Evolutionary conservation across 75 land plant genomes (phyloP), one percentile per base, ranked within the genome.

Genomic region (Sequoia sempervirens): DNA sequence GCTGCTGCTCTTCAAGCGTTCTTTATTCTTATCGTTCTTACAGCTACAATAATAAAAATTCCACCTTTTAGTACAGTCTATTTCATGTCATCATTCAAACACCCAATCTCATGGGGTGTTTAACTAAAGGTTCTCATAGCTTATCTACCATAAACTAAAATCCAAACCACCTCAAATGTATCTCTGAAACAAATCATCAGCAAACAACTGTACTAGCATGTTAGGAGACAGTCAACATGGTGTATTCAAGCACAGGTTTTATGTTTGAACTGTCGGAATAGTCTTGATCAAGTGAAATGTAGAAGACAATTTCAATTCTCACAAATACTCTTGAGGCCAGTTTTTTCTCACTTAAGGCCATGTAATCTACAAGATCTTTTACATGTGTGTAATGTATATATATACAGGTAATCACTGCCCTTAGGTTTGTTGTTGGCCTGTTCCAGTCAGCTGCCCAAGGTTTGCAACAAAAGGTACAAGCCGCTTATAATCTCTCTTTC

Each of bases 401-500:
- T 68, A 30, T 69, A 69, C 36, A 70, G 36, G 36, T 38, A 43
- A 82, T 82, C 79, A 70, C n/a, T 82, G 17, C 32, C 82, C 32
- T 66, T 82, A 40, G 32, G 46, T 45, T 83, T 76, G 43, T 83
- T 75, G 81, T 41, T 76, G 32, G n/a, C 50, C 46, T 36, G 76
- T 74, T 50, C 47, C 54, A 53, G 54, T 86, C 37, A 85, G 84
- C 64, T 87, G 85, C 43, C 92, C 90, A 34, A 86, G 91, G 76
- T 74, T 93, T 66, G 91, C 84, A 40, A 96, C 99, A 87, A 98
- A 98, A 64, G 99, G 99, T 18, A 98, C 99, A 54, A 96, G 88
- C 52, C 95, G 88, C 84, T 86, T 92, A 84, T 98, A 93, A 82
- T 96, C 99, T 70, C 92, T 92, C 41, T 90, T 91, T 84, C 91